Evolutionary conservation across 2,329 filamentous ascomycete species (phyloP), one percentile per base, ranked within the genome.

Genomic region (Paraphoma chrysanthemicola): DNA sequence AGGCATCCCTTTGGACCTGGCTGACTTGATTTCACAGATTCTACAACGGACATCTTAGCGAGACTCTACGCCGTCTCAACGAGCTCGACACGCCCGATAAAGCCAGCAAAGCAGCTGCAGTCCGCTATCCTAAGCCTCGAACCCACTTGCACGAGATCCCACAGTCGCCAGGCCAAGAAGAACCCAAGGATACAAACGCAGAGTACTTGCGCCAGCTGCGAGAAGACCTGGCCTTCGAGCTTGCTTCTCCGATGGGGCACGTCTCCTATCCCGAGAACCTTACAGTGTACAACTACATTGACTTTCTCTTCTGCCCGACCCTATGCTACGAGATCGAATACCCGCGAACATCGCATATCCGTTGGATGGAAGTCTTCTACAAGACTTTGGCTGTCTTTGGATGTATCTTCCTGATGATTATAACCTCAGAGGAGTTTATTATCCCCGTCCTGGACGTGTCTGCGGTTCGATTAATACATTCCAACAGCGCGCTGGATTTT

Each of bases 321-420:
- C 85, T 99, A 17, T 99, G 95, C 82, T 99, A 99, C 78, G 95
- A 99, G 78, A 84, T 98, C 48, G 94, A 98, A 75, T 99, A 98
- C 75, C 95, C 95, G 2, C 89, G 95, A 47, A 93, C 86, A 10
- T 75, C 84, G 11, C 80, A 82, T n/a, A 88, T 92, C 55, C 87
- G 91, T 66, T 97, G 91, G 88, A 84, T 87, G 17, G 89, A 93
- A 62, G 85, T 98, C 44, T 86, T 91, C 56, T 91, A 89, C 76
- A 98, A 98, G 78, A 87, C 92, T 18, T 78, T 93, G 14, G 95
- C 95, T 45, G 90, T 95, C 1, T 98, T 98, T 73, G 95, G 95
- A 47, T 97, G 94, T 77, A 96, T 99, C 72, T 98, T 97, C 77
- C 85, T 99, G 18, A 84, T 99, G 63, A 97, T 92, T 11, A 85